These are phyloP conservation scores for Yamadazyma membranifaciens DNA, from an alignment of 1,139 yeast genomes.

Conservation along the genomic window DNA sequence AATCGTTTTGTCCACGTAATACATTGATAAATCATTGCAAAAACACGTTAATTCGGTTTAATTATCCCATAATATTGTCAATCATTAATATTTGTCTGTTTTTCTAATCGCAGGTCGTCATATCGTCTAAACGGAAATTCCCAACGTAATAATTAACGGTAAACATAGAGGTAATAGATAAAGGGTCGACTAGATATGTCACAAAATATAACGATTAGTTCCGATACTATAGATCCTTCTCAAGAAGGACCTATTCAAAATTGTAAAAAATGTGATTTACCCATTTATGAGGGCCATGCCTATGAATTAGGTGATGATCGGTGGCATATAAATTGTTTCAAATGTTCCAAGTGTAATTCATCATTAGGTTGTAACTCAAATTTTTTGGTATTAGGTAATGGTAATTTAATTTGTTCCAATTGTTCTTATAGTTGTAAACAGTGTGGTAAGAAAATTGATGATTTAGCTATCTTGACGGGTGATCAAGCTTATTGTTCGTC, in stretches of 20 bases:
- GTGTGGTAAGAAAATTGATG: slow-evolving; percentile 89
- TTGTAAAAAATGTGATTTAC: slow-evolving; percentile 42
- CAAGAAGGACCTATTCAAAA: slow-evolving; percentile 22
- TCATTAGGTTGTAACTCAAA: slow-evolving; percentile 85
- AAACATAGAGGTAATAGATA: neutral
- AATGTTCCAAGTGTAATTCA: slow-evolving; percentile 79
- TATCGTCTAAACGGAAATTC: too few relatives aligned
- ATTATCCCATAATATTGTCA: too few relatives aligned
- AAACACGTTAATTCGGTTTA: too few relatives aligned
- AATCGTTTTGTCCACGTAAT: neutral
- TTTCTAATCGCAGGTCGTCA: neutral
- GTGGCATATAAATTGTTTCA: slow-evolving; percentile 94
- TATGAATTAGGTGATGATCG: slow-evolving; percentile 85
- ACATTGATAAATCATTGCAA: neutral
- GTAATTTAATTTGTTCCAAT: slow-evolving; percentile 83
- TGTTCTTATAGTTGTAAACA: slow-evolving; percentile 89
- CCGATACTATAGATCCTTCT: slow-evolving; percentile 14
- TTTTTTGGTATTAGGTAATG: slow-evolving; percentile 88
- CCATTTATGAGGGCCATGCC: slow-evolving; percentile 74
- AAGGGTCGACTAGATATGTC: neutral
- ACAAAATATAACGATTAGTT: slow-evolving; percentile 7
- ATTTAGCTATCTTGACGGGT: slow-evolving; percentile 93
- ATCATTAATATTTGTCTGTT: neutral
- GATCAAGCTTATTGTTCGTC: slow-evolving; percentile 91
- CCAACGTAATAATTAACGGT: neutral